Evolutionary conservation across 1,284 basidiomycete species (phyloP).

Genomic region (Tilletia setariae): DNA sequence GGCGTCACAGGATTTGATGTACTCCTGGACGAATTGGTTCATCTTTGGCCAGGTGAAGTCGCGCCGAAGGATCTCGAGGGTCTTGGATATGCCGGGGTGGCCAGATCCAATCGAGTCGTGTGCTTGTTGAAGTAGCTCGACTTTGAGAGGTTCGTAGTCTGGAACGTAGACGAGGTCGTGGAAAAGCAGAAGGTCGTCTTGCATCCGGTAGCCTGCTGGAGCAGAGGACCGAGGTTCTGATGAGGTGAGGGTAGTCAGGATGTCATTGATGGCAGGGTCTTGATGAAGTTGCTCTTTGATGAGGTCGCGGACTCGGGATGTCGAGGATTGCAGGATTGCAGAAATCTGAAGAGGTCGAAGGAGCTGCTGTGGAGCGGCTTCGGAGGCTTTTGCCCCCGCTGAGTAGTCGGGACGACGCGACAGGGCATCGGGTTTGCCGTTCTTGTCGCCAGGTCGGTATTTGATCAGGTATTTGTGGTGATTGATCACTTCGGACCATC

Average conservation of each 20-base stretch:
- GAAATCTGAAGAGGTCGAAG: neutral
- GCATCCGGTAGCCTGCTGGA: neutral
- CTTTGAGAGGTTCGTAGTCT: neutral
- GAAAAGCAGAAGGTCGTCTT: neutral
- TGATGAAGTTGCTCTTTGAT: too few species aligned
- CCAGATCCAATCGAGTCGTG: neutral
- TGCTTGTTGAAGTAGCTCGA: neutral
- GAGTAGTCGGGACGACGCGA: neutral
- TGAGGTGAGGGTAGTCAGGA: neutral
- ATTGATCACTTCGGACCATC: neutral
- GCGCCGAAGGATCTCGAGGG: slow-evolving; percentile 29
- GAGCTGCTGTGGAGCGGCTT: neutral
- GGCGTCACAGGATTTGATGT: slow-evolving; percentile 55
- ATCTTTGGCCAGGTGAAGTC: slow-evolving; percentile 57
- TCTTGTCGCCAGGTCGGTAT: neutral
- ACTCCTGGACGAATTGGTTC: slow-evolving; percentile 44
- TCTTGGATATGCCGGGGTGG: neutral
- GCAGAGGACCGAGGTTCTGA: neutral
- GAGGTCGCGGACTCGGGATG: neutral
- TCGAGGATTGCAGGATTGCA: neutral
- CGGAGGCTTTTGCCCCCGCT: neutral
- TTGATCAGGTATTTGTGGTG: neutral
- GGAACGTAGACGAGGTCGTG: slow-evolving; percentile 11
- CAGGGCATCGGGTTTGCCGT: neutral
- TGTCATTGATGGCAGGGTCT: neutral